Evolutionary conservation across 192 early-diverging fungal genomes (phyloP).

Genomic region (Diversispora eburnea): DNA sequence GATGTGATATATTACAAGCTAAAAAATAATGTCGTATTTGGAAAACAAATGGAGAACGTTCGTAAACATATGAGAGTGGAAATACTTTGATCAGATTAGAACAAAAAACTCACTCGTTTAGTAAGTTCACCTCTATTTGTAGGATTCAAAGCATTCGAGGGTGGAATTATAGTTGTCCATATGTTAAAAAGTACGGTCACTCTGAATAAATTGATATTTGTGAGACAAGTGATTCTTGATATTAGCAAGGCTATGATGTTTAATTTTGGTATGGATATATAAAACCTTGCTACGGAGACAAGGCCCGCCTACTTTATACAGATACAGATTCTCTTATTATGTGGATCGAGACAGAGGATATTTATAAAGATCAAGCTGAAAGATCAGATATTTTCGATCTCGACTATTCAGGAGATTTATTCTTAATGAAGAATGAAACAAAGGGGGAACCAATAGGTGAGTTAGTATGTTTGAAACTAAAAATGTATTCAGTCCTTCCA

Average conservation of each 20-base stretch:
- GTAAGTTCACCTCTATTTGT: constrained; percentile 17
- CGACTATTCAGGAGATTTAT: constrained; percentile 16
- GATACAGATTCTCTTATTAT: constrained; percentile 24
- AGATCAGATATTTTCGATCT: constrained; percentile 23
- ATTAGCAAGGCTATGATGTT: constrained; percentile 23
- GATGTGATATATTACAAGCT: constrained; percentile 22
- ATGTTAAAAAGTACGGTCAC: constrained; percentile 22
- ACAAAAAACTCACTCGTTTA: constrained; percentile 23
- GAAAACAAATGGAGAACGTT: constrained; percentile 25
- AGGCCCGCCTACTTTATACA: constrained; percentile 26
- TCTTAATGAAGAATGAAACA: constrained; percentile 19
- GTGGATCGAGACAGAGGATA: too few species aligned
- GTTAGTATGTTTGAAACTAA: constrained; percentile 23
- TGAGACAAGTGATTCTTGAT: constrained; percentile 23
- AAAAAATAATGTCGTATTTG: constrained; percentile 26
- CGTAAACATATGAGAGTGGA: constrained; percentile 27
- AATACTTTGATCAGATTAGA: not conserved
- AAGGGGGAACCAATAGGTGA: constrained; percentile 1
- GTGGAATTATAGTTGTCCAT: constrained; percentile 20
- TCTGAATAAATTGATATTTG: constrained; percentile 22
- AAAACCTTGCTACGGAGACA: constrained; percentile 22
- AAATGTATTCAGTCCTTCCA: constrained; percentile 26
- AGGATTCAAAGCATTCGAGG: constrained; percentile 13
- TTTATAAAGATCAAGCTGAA: constrained; percentile 23
- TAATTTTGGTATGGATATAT: constrained; percentile 26